A percentile compares a stretch with the other conserved stretches of the same genome.
phyloP scores from a whole-genome alignment of 352 stramenopile genomes.

The Phytophthora boehmeriae region DNA sequence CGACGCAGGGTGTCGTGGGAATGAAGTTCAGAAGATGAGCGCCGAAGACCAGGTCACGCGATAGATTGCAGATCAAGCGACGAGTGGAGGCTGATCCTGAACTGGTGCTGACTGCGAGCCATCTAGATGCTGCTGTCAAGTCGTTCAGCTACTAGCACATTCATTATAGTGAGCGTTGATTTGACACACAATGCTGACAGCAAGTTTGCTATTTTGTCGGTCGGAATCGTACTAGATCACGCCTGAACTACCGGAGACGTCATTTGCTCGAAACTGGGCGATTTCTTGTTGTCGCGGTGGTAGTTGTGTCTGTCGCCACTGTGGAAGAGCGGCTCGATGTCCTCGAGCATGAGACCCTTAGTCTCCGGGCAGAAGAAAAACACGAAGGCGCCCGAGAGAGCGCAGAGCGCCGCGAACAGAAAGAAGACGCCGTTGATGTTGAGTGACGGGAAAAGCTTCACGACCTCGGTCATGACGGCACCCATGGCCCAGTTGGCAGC shows the following conservation, averaged over 20 bases:
- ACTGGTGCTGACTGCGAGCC: too few species aligned
- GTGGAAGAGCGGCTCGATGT: conserved; percentile 33
- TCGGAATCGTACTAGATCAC: background rate
- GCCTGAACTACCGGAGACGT: conserved; percentile 4
- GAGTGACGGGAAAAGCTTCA: conserved; percentile 28
- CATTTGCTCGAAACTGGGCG: conserved; percentile 7
- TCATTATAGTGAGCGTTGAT: too few species aligned
- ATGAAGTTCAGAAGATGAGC: too few species aligned
- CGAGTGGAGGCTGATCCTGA: too few species aligned
- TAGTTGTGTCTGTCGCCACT: background rate
- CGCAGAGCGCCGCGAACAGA: conserved; percentile 41
- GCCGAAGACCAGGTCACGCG: too few species aligned
- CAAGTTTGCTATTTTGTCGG: too few species aligned
- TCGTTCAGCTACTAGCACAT: too few species aligned
- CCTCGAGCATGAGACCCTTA: conserved; percentile 29
- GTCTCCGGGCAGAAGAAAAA: conserved; percentile 39
- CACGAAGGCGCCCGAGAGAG: conserved; percentile 16
- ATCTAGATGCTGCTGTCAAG: too few species aligned
- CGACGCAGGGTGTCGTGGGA: too few species aligned
- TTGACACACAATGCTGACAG: too few species aligned
- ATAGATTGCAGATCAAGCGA: too few species aligned
- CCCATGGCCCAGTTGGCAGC: conserved; percentile 18
- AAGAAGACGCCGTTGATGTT: conserved; percentile 38
- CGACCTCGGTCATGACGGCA: conserved; percentile 16
- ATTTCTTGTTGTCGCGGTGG: conserved; percentile 6